Base-by-base conservation (phyloP, 495 filamentous ascomycete species). In the Sporormia fimetaria region DNA sequence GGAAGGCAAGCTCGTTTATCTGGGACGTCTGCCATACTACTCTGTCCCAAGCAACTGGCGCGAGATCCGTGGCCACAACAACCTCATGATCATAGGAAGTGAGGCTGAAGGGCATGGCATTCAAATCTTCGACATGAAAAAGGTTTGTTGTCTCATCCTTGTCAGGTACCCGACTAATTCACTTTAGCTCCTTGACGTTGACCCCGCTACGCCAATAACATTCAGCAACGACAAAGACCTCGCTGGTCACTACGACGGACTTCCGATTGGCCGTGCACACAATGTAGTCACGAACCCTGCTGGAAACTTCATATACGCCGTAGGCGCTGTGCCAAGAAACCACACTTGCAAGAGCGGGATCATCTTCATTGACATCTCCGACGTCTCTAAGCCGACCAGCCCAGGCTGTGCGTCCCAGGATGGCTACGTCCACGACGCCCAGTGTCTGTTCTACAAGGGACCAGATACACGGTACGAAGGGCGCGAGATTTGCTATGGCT, bases 401-500 rank as follows among this genome's bases (percentile, higher is more conserved):
- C 63, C 70, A 0, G 71, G 73, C 1, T 76, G 73, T 51, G 65
- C 63, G 14, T 55, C 61, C 10, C 52, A 58, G 12, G 73, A 74
- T 54, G 73, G 73, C 42, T 76, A 76, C 49, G 70, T 75, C 16
- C 73, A 76, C 47, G 73, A 76, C 47, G 71, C 74, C 0, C 73
- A 77, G 48, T 76, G 74, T 46, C 51, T 78, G 15, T 53, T 68
- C 38, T 78, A 76, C 62, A 63, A 61, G 20, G 74, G 73, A 3
- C 74, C 74, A 10, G 65, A 71, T 52, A 58, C 56, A 36, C 62
- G 63, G 44, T 77, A 70, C 56, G 33, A 54, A 2, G 70, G 68
- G 22, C 59, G 57, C n/a, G 71, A 77, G 47, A 67, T 77, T 56
- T 77, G 74, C 62, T 77, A 71, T 54, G 66, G 64, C 23, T 78